Percentiles rank a stretch among this genome's conserved stretches.
Conservation (phyloP, 306 rosid genomes). For the Ormosia emarginata region DNA sequence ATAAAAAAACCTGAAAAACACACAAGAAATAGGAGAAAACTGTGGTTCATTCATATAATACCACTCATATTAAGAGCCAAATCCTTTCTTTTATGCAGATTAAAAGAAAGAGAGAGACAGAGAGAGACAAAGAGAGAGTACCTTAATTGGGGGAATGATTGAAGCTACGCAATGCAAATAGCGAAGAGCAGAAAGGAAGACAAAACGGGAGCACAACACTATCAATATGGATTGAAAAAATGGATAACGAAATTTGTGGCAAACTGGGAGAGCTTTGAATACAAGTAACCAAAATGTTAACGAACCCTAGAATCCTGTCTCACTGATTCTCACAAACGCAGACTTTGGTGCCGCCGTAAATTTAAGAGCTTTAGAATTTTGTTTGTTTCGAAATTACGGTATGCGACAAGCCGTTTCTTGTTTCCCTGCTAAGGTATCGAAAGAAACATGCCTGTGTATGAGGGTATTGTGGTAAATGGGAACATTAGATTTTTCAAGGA, state of each 20-base stretch:
- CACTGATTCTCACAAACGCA: neutral
- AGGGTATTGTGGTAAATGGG: neutral
- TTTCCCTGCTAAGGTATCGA: neutral
- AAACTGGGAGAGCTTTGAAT: neutral
- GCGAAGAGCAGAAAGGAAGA: neutral
- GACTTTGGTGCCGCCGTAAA: neutral
- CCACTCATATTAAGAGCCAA: neutral
- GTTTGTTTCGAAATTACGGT: neutral
- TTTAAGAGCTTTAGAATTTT: neutral
- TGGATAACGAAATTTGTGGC: neutral
- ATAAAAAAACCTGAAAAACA: neutral
- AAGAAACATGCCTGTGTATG: neutral
- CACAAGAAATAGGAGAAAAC: neutral
- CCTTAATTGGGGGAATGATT: constrained; percentile 17
- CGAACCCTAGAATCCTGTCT: constrained; percentile 27
- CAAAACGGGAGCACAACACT: neutral
- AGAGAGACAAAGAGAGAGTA: constrained; percentile 16
- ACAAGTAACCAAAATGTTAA: neutral
- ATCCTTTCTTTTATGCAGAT: neutral
- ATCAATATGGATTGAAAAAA: neutral
- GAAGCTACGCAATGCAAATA: constrained; percentile 5
- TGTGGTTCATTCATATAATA: neutral
- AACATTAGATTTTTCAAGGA: neutral
- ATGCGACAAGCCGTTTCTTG: neutral
- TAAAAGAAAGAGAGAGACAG: neutral